Percentiles rank a stretch among this genome's conserved stretches.
Conservation (phyloP, 345 rosid genomes). For the Populus pruinosa region DNA sequence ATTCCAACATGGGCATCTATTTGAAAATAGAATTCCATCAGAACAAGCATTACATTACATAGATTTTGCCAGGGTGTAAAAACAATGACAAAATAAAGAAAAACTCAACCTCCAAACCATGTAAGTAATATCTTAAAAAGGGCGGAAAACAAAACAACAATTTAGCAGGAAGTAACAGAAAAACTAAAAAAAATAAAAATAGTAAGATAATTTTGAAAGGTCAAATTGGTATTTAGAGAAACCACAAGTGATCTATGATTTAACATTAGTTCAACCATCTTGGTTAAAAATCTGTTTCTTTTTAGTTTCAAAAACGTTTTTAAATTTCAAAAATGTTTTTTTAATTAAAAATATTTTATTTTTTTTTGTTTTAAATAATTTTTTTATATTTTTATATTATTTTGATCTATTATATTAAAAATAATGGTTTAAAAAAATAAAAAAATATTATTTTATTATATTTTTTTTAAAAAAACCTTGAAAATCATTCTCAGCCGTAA, state of each 20-base stretch:
- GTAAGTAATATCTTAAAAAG: background rate
- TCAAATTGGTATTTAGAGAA: background rate
- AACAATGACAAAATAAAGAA: background rate
- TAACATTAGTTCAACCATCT: background rate
- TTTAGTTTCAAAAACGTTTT: too few species aligned
- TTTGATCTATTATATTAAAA: accelerated
- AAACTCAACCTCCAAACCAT: background rate
- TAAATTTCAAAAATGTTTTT: too few species aligned
- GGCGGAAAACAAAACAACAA: background rate
- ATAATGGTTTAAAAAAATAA: too few species aligned
- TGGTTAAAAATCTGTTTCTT: background rate
- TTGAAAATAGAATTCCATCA: background rate
- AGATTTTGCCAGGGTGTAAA: background rate
- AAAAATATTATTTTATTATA: too few species aligned
- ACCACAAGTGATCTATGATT: background rate
- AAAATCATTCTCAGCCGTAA: accelerated
- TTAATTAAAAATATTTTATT: too few species aligned
- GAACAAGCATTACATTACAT: background rate
- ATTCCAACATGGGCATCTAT: background rate
- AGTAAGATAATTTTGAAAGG: background rate
- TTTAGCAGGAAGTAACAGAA: background rate
- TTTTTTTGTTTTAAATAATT: too few species aligned
- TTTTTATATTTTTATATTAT: too few species aligned
- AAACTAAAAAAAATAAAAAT: background rate
- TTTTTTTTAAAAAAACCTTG: too few species aligned